Evolutionary conservation across 2,329 filamentous ascomycete genomes (phyloP).

Genomic region (Phaeoacremonium minimum): DNA sequence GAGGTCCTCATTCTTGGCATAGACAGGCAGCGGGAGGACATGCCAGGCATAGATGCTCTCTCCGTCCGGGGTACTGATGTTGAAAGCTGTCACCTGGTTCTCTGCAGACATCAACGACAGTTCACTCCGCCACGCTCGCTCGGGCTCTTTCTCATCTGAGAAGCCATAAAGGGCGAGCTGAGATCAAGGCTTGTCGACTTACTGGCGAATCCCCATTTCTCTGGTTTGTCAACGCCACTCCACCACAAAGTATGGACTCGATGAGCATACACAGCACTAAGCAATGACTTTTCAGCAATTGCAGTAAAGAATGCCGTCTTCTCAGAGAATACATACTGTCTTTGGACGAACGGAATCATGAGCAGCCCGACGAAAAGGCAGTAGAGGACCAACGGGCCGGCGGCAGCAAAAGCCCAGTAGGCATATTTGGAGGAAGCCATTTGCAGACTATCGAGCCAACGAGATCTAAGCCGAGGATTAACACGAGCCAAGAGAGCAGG

Average conservation of each 20-base stretch:
- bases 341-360: conserved; percentile 68
- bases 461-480: too few species aligned
- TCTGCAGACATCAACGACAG: conserved; percentile 38
- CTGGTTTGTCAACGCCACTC: conserved; percentile 70
- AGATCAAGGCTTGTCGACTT: conserved; percentile 19
- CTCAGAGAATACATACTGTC: conserved; percentile 61
- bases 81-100: conserved; percentile 86
- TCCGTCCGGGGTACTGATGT: conserved; percentile 67
- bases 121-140: background rate
- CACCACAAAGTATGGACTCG: conserved; percentile 69
- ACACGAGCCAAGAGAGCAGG: too few species aligned
- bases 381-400: conserved; percentile 57
- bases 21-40: conserved; percentile 74
- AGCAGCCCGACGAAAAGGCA: conserved; percentile 60
- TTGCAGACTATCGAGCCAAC: too few species aligned
- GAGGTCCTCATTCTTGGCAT: conserved; percentile 64
- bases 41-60: conserved; percentile 88
- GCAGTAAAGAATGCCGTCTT: background rate
- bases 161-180: background rate
- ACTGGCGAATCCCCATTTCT: conserved; percentile 86
- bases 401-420: conserved; percentile 50
- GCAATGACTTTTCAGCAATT: background rate
- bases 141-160: background rate
- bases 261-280: conserved; percentile 78
- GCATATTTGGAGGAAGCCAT: conserved; percentile 30